Conservation (phyloP, 192 early-diverging fungal genomes). For the Chytriomyces hyalinus region DNA sequence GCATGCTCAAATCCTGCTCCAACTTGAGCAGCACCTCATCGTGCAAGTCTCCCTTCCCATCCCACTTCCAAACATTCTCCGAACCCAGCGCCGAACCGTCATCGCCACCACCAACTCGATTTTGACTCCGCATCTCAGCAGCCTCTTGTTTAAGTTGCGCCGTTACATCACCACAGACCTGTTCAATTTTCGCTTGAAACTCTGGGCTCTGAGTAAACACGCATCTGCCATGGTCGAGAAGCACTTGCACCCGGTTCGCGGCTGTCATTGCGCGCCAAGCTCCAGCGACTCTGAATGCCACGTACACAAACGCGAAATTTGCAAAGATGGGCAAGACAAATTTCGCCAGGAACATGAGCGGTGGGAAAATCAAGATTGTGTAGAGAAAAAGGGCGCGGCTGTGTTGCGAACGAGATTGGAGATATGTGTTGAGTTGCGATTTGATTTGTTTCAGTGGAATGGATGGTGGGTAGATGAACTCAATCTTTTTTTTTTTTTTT, state of each 20-base stretch:
- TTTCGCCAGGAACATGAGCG: conserved; percentile 49
- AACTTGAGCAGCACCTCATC: conserved; percentile 53
- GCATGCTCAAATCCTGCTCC: conserved; percentile 45
- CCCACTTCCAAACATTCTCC: conserved; percentile 45
- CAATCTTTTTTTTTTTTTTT: conserved; percentile 29
- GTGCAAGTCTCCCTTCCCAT: conserved; percentile 46
- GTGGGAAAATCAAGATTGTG: conserved; percentile 42
- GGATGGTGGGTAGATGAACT: conserved; percentile 53
- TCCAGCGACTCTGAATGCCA: conserved; percentile 53
- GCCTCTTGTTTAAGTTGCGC: neutral
- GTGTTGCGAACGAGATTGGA: conserved; percentile 26
- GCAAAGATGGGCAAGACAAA: conserved; percentile 39
- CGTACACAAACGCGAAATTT: conserved; percentile 55
- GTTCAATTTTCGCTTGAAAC: conserved; percentile 31
- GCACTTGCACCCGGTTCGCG: conserved; percentile 33
- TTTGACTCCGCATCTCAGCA: too few species aligned
- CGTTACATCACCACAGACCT: neutral
- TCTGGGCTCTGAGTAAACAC: conserved; percentile 42
- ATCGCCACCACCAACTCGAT: neutral
- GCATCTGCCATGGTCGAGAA: conserved; percentile 43
- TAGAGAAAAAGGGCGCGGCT: conserved; percentile 40
- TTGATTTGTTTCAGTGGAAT: conserved; percentile 30
- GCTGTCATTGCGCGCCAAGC: conserved; percentile 44
- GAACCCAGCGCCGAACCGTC: neutral
- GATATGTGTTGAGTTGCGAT: conserved; percentile 36